Evolutionary conservation across 2,329 filamentous ascomycete genomes (phyloP).

Genomic region (Diaporthe eres): DNA sequence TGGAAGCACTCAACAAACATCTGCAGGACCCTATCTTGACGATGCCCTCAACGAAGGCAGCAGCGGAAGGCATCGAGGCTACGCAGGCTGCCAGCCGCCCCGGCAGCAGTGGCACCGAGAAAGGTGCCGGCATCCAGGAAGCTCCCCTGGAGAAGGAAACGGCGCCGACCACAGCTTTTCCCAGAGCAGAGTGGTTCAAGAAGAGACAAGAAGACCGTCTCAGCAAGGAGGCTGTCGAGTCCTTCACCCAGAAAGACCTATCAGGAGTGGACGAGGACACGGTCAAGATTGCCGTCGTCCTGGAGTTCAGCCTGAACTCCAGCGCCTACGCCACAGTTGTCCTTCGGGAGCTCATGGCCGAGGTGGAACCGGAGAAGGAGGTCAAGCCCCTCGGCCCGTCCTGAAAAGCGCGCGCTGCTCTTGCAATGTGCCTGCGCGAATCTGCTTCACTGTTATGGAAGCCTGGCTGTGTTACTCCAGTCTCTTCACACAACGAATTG

Average conservation of each 20-base stretch:
- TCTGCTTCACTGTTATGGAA: not conserved
- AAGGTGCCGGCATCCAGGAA: not conserved
- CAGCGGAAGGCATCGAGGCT: not conserved
- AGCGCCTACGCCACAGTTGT: conserved; percentile 57
- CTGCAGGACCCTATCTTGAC: conserved; percentile 4
- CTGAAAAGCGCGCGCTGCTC: not conserved
- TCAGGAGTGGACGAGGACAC: conserved; percentile 43
- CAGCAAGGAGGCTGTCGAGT: conserved; percentile 34
- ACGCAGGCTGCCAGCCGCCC: not conserved
- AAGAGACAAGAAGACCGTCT: conserved; percentile 2
- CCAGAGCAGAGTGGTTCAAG: conserved; percentile 16
- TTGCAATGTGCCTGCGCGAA: not conserved
- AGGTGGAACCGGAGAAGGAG: conserved; percentile 35
- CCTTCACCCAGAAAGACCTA: conserved; percentile 45
- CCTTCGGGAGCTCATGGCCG: conserved; percentile 53
- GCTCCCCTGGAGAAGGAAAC: not conserved
- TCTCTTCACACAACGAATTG: not conserved
- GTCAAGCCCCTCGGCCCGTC: conserved; percentile 34
- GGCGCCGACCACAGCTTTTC: not conserved
- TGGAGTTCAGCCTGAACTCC: conserved; percentile 53
- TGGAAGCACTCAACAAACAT: conserved; percentile 34
- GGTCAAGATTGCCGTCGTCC: conserved; percentile 53
- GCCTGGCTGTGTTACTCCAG: not conserved
- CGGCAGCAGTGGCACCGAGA: conserved; percentile 3
- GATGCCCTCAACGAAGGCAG: not conserved